These are phyloP conservation scores for Gaeumannomyces sp. DNA, from an alignment of 2,329 filamentous ascomycete species.

Conservation along the genomic window DNA sequence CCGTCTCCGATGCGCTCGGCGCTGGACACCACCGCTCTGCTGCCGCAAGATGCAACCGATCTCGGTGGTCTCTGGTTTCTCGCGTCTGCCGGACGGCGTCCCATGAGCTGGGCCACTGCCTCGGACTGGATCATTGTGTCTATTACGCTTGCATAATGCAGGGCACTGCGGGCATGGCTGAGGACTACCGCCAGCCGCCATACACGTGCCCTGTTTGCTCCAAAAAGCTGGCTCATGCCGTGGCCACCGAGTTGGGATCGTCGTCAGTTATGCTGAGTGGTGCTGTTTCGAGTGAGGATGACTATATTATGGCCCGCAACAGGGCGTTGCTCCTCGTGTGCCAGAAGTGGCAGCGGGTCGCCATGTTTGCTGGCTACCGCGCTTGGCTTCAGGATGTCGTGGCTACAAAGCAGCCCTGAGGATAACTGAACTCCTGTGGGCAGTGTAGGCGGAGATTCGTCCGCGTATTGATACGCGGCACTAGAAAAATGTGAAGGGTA, in stretches of 20 bases:
- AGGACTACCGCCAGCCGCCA: slow-evolving; percentile 57
- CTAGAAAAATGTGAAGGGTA: too few relatives aligned
- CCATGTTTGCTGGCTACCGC: slow-evolving; percentile 39
- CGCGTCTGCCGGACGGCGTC: slow-evolving; percentile 50
- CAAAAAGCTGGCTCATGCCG: slow-evolving; percentile 39
- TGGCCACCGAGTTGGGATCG: slow-evolving; percentile 11
- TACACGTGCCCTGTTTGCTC: slow-evolving; percentile 57
- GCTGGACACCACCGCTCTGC: background rate
- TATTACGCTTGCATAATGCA: slow-evolving; percentile 63
- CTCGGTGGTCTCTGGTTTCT: slow-evolving; percentile 48
- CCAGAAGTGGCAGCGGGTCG: slow-evolving; percentile 29
- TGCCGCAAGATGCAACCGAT: slow-evolving; percentile 16
- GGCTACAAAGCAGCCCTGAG: background rate
- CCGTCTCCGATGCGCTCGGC: background rate
- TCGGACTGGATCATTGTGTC: slow-evolving; percentile 59
- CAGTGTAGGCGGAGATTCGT: too few relatives aligned
- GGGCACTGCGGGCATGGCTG: slow-evolving; percentile 46
- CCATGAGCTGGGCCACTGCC: slow-evolving; percentile 63
- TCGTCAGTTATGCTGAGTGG: slow-evolving; percentile 14
- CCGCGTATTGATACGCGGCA: too few relatives aligned
- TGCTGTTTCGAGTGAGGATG: slow-evolving; percentile 15
- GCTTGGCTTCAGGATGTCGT: slow-evolving; percentile 33
- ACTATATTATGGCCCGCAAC: slow-evolving; percentile 31
- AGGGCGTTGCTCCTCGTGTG: slow-evolving; percentile 35
- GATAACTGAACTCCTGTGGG: too few relatives aligned